phyloP scores from a whole-genome alignment of 2,329 filamentous ascomycete genomes.

The Phyllosticta citriasiana region DNA sequence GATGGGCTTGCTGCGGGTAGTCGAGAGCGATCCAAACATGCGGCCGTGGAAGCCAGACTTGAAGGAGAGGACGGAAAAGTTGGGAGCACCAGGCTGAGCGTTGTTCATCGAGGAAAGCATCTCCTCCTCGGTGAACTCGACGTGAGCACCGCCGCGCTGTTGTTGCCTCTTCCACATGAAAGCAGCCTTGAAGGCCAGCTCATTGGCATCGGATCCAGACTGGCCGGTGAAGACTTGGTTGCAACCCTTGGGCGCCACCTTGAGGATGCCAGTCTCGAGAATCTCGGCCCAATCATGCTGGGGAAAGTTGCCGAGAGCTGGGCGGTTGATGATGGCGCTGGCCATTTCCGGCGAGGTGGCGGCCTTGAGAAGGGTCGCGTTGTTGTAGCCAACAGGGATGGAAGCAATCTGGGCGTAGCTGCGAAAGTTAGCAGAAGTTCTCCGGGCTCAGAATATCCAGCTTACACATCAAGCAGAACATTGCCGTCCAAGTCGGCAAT shows the following conservation, averaged over 20 bases:
- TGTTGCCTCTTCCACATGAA: slow-evolving; percentile 85
- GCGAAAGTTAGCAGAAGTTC: slow-evolving; percentile 3
- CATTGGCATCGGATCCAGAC: slow-evolving; percentile 85
- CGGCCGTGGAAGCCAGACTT: slow-evolving; percentile 83
- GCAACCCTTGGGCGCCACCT: slow-evolving; percentile 71
- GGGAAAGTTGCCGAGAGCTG: slow-evolving; percentile 85
- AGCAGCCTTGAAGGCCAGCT: slow-evolving; percentile 88
- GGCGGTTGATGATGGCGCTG: slow-evolving; percentile 73
- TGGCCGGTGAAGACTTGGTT: slow-evolving; percentile 86
- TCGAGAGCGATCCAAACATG: slow-evolving; percentile 77
- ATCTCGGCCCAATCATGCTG: slow-evolving; percentile 73
- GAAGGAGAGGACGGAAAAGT: slow-evolving; percentile 82
- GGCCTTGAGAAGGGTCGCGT: slow-evolving; percentile 60
- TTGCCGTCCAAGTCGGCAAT: slow-evolving; percentile 65
- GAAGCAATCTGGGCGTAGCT: slow-evolving; percentile 88
- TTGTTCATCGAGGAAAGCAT: slow-evolving; percentile 70
- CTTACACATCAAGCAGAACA: slow-evolving; percentile 60
- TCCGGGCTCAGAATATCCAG: slow-evolving; percentile 4
- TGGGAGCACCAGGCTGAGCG: slow-evolving; percentile 59
- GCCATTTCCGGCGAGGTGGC: slow-evolving; percentile 71
- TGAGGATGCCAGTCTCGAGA: slow-evolving; percentile 69
- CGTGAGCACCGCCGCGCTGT: slow-evolving; percentile 66
- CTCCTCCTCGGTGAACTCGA: slow-evolving; percentile 73
- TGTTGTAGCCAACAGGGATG: slow-evolving; percentile 89
- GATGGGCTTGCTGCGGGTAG: slow-evolving; percentile 84